Evolutionary conservation across 2,329 filamentous ascomycete genomes (phyloP).

Genomic region (Neurospora sp.): DNA sequence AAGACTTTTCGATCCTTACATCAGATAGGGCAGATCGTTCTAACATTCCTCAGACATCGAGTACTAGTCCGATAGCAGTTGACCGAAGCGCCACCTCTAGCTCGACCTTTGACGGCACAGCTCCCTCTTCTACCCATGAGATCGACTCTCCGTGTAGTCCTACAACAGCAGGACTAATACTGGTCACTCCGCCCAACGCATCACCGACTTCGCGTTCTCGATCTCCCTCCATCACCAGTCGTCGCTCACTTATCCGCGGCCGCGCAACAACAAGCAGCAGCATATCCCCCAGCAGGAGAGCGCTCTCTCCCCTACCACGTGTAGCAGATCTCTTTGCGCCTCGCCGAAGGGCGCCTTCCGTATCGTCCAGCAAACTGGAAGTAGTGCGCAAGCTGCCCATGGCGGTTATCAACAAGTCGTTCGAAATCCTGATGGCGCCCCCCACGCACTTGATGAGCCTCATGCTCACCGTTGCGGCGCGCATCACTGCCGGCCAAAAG

Average conservation of each 20-base stretch:
- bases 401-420: slow-evolving; percentile 66
- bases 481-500: slow-evolving; percentile 57
- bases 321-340: slow-evolving; percentile 56
- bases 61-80: slow-evolving; percentile 16
- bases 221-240: slow-evolving; percentile 17
- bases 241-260: slow-evolving; percentile 36
- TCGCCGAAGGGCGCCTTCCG: slow-evolving; percentile 14
- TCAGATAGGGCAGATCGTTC: slow-evolving; percentile 20
- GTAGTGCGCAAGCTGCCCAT: slow-evolving; percentile 44
- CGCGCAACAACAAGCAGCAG: slow-evolving; percentile 41
- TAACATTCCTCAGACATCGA: slow-evolving; percentile 25
- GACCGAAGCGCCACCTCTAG: slow-evolving; percentile 20
- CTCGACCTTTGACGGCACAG: slow-evolving; percentile 16
- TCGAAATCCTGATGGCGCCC: slow-evolving; percentile 67
- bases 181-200: background rate
- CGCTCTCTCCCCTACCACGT: slow-evolving; percentile 57
- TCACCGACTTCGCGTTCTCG: background rate
- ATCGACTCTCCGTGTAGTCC: background rate
- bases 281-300: slow-evolving; percentile 41
- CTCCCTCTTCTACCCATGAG: slow-evolving; percentile 13
- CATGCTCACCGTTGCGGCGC: slow-evolving; percentile 72
- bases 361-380: slow-evolving; percentile 26
- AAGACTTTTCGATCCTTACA: slow-evolving; percentile 17
- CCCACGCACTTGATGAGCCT: slow-evolving; percentile 67
- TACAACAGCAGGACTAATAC: slow-evolving; percentile 1